Percentiles rank a stretch among this genome's conserved stretches.
Conservation (phyloP, 108 stramenopile species). For the Cyclotella baltica region DNA sequence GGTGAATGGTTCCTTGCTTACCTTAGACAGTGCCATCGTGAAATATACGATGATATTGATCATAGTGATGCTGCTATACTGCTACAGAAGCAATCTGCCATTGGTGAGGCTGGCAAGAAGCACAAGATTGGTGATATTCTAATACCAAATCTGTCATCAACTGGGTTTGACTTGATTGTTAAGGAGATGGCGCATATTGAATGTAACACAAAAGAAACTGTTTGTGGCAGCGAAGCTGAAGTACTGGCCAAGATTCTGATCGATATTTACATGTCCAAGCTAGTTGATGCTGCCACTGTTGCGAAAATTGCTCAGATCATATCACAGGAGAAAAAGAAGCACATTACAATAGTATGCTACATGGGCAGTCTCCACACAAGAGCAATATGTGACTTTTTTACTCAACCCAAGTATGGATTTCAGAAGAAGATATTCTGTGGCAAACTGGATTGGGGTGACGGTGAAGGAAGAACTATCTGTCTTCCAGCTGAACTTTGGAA, state of each 20-base stretch:
- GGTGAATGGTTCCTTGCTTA: constrained; percentile 60
- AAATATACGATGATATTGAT: constrained; percentile 57
- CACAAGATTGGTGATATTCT: constrained; percentile 56
- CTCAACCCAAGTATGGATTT: constrained; percentile 29
- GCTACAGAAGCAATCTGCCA: constrained; percentile 37
- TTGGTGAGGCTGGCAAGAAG: constrained; percentile 33
- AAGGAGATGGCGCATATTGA: constrained; percentile 18
- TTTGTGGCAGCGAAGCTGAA: constrained; percentile 31
- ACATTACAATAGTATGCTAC: constrained; percentile 47
- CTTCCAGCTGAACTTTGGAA: constrained; percentile 46
- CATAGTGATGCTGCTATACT: constrained; percentile 36
- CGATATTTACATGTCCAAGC: constrained; percentile 49
- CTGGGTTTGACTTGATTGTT: constrained; percentile 37
- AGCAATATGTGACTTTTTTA: constrained; percentile 38
- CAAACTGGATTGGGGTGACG: constrained; percentile 44
- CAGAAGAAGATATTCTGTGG: constrained; percentile 46
- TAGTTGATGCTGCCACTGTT: constrained; percentile 45
- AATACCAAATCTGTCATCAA: constrained; percentile 38
- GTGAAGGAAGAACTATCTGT: constrained; percentile 32
- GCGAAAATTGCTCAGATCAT: constrained; percentile 50
- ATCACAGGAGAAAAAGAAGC: constrained; percentile 20
- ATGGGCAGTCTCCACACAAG: constrained; percentile 48
- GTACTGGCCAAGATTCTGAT: constrained; percentile 57
- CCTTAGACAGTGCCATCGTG: constrained; percentile 47
- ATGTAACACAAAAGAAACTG: background rate